Percentiles rank a stretch among this genome's conserved stretches.
These are phyloP conservation scores for Chrysanthemum seticuspe DNA, from an alignment of 129 eudicot genomes.

Conservation along the genomic window DNA sequence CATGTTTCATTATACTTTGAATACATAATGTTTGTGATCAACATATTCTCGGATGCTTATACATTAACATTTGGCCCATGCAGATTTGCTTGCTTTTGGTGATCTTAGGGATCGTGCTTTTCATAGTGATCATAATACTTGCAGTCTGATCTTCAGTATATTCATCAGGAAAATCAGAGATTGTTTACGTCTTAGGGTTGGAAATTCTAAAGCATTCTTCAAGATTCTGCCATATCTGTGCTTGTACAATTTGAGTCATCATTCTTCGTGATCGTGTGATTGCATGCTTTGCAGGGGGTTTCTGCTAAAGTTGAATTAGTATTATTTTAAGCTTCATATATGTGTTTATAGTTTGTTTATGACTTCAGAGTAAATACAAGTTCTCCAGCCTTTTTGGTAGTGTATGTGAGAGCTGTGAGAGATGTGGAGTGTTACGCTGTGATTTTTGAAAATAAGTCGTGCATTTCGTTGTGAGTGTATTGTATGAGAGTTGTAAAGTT, in stretches of 20 bases:
- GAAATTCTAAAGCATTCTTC: not conserved
- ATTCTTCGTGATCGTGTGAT: slow-evolving; percentile 5
- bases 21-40: not conserved
- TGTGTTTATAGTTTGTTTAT: slow-evolving; percentile 14
- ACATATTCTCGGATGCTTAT: not conserved
- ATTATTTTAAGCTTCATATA: not conserved
- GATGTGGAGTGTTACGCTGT: slow-evolving; percentile 16
- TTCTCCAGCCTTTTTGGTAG: slow-evolving; percentile 30
- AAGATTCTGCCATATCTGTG: slow-evolving; percentile 13
- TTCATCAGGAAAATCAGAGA: slow-evolving; percentile 5
- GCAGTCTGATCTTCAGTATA: slow-evolving; percentile 42
- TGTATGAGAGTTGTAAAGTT: slow-evolving; percentile 14
- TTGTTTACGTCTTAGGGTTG: slow-evolving; percentile 1
- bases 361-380: slow-evolving; percentile 13
- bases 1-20: not conserved
- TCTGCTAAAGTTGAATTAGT: slow-evolving; percentile 12
- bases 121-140: slow-evolving; percentile 71
- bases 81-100: slow-evolving; percentile 95
- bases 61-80: slow-evolving; percentile 15
- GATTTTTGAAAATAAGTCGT: slow-evolving; percentile 15
- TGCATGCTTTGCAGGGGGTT: slow-evolving; percentile 26
- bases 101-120: slow-evolving; percentile 82
- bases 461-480: not conserved
- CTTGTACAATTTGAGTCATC: slow-evolving; percentile 18
- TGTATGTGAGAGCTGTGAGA: slow-evolving; percentile 20